Conservation (phyloP, 2,329 filamentous ascomycete genomes). For the Talaromyces sp. region DNA sequence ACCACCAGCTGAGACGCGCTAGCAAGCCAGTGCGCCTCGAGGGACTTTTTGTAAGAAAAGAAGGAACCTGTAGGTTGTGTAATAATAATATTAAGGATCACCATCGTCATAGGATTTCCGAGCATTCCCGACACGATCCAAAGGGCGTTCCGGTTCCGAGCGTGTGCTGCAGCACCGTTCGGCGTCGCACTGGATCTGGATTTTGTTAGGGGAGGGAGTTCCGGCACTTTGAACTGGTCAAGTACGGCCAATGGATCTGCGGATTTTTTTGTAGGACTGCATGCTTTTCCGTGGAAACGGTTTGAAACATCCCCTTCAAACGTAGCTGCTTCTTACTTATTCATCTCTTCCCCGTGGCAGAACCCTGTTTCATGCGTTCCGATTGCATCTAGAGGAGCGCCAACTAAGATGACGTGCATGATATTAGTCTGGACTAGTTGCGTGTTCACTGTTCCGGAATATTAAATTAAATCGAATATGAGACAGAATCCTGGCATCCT, state of each 20-base stretch:
- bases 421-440: background rate
- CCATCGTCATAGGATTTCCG: background rate
- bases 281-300: background rate
- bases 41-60: background rate
- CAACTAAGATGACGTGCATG: background rate
- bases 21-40: background rate
- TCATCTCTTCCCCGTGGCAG: background rate
- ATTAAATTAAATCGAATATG: too few relatives aligned
- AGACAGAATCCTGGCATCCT: too few relatives aligned
- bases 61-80: background rate
- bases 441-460: too few relatives aligned
- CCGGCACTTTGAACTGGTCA: background rate
- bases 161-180: background rate
- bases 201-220: background rate
- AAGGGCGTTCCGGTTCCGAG: background rate
- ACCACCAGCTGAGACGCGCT: background rate
- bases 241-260: background rate
- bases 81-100: background rate
- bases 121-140: background rate
- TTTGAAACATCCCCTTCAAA: background rate
- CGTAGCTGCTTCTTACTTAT: background rate
- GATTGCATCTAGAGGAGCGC: background rate
- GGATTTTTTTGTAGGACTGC: background rate
- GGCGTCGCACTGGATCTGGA: background rate
- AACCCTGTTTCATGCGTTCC: background rate